phyloP scores from a whole-genome alignment of 805 yeast species.

The Nematodospora valgi region DNA sequence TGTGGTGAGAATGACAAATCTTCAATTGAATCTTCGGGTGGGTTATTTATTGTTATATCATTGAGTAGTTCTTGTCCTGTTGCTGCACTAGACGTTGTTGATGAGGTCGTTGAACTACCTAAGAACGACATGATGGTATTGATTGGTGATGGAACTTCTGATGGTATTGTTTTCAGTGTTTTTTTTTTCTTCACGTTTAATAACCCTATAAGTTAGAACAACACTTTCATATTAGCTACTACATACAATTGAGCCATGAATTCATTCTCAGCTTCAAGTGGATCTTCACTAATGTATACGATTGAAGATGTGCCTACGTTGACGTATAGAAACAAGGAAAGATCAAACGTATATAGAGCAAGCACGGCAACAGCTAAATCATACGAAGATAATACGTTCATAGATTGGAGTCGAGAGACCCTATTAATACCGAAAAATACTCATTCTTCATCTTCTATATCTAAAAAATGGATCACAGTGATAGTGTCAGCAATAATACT shows the following conservation, averaged over 20 bases:
- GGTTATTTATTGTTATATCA: conserved; percentile 68
- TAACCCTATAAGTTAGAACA: no score
- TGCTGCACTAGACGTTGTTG: conserved; percentile 33
- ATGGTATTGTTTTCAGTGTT: not conserved
- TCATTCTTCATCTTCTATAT: conserved; percentile 10
- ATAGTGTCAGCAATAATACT: conserved; percentile 42
- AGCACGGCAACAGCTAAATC: conserved; percentile 2
- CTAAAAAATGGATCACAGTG: conserved; percentile 47
- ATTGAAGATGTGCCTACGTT: conserved; percentile 12
- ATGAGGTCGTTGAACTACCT: conserved; percentile 17
- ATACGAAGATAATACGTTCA: conserved; percentile 41
- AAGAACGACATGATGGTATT: conserved; percentile 35
- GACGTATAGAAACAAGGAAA: conserved; percentile 4
- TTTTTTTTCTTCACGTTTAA: not conserved
- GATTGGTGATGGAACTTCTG: not conserved
- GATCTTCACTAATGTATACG: not conserved
- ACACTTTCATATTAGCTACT: no score
- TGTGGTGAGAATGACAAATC: conserved; percentile 84
- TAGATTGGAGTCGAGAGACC: conserved; percentile 54
- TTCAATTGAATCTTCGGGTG: conserved; percentile 89
- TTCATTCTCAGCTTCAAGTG: not conserved
- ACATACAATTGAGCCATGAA: no score
- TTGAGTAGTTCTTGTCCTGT: conserved; percentile 60
- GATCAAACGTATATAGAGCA: not conserved
- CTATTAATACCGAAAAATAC: conserved; percentile 12